Conservation (phyloP, 140 eudicot genomes). For the Oenanthe javanica region DNA sequence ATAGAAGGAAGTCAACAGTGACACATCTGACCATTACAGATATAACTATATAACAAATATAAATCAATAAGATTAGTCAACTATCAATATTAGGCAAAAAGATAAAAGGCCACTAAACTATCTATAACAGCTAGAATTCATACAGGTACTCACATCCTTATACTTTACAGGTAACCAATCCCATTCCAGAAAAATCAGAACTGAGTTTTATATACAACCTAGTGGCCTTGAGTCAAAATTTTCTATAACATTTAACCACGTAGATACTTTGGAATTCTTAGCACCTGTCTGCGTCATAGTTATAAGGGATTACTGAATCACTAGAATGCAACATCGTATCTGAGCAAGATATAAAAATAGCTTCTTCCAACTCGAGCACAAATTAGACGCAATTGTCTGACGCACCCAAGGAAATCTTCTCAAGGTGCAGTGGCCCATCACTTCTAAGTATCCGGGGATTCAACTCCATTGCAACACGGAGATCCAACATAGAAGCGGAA, state of each 20-base stretch:
- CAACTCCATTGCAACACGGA: constrained; percentile 52
- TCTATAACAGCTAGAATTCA: constrained; percentile 1
- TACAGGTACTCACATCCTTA: not conserved
- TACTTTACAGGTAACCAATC: not conserved
- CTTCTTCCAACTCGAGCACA: not conserved
- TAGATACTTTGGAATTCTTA: not conserved
- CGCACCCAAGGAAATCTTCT: constrained; percentile 36
- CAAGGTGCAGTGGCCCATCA: constrained; percentile 27
- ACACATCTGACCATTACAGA: not conserved
- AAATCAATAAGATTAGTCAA: not conserved
- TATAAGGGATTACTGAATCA: not conserved
- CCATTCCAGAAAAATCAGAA: constrained; percentile 2
- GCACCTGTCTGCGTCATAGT: not conserved
- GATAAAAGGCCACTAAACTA: not conserved
- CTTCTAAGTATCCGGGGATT: constrained; percentile 29
- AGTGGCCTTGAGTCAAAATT: not conserved
- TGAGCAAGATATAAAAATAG: not conserved
- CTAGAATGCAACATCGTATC: not conserved
- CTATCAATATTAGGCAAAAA: not conserved
- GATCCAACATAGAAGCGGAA: constrained; percentile 47
- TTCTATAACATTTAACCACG: not conserved
- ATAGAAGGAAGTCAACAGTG: not conserved
- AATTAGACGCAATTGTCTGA: constrained; percentile 19
- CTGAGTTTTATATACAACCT: constrained; percentile 8
- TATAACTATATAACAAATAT: not conserved